Conservation (phyloP, 2,329 filamentous ascomycete genomes). For the Basipetospora chlamydospora region DNA sequence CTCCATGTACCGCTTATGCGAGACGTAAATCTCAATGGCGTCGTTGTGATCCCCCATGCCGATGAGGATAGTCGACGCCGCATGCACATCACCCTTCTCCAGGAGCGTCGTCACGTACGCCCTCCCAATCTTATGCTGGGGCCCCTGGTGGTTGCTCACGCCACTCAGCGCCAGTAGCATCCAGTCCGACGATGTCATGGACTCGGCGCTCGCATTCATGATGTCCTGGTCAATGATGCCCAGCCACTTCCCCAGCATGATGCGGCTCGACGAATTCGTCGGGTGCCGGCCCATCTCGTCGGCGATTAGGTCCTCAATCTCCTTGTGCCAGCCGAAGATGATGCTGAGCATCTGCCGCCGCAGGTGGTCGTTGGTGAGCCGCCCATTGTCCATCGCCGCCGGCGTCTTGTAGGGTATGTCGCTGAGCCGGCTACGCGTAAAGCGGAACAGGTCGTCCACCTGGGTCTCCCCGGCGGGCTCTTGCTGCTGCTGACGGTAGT, state of each 20-base stretch:
- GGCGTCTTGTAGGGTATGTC: slow-evolving; percentile 71
- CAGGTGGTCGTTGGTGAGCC: slow-evolving; percentile 63
- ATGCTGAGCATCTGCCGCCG: slow-evolving; percentile 82
- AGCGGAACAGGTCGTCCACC: slow-evolving; percentile 71
- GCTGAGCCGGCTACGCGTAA: slow-evolving; percentile 62
- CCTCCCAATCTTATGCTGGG: slow-evolving; percentile 80
- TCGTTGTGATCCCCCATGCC: slow-evolving; percentile 87
- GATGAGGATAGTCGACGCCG: slow-evolving; percentile 81
- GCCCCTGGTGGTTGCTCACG: slow-evolving; percentile 56
- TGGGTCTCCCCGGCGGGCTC: slow-evolving; percentile 14
- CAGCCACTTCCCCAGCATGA: slow-evolving; percentile 84
- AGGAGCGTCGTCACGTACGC: slow-evolving; percentile 83
- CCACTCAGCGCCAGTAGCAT: slow-evolving; percentile 87
- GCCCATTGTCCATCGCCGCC: slow-evolving; percentile 38
- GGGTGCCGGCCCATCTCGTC: slow-evolving; percentile 72
- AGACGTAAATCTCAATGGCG: slow-evolving; percentile 91
- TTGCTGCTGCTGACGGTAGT: slow-evolving; percentile 63
- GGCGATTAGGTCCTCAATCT: slow-evolving; percentile 64
- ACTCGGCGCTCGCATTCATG: slow-evolving; percentile 64
- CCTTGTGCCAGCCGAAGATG: slow-evolving; percentile 89
- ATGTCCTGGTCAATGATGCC: slow-evolving; percentile 71
- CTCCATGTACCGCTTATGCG: slow-evolving; percentile 83
- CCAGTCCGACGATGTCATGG: slow-evolving; percentile 92
- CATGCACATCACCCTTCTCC: slow-evolving; percentile 80
- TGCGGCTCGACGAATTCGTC: slow-evolving; percentile 57